Evolutionary conservation across 306 rosid genomes (phyloP).

Genomic region (Acacia acuminata): DNA sequence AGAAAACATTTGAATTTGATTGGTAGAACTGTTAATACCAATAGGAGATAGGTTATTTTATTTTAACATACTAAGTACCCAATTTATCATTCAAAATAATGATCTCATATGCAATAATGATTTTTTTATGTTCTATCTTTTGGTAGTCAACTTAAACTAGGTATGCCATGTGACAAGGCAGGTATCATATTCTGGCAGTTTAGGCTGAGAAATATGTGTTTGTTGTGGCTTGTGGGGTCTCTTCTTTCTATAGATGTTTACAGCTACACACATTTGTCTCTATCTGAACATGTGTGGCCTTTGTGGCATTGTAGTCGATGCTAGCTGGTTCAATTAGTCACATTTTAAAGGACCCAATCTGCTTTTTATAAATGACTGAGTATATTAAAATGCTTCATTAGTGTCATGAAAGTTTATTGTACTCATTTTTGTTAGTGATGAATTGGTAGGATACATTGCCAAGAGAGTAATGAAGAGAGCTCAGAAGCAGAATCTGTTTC

Average conservation of each 20-base stretch:
- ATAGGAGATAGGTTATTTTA: background rate
- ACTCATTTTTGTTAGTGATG: conserved; percentile 35
- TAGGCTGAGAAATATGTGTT: background rate
- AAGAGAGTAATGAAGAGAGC: conserved; percentile 98
- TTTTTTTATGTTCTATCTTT: background rate
- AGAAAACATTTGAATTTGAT: background rate
- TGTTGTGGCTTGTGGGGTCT: conserved; percentile 9
- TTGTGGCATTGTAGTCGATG: conserved; percentile 15
- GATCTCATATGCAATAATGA: background rate
- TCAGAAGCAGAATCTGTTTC: conserved; percentile 92
- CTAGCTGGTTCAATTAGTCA: conserved; percentile 15
- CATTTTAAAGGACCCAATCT: conserved; percentile 7
- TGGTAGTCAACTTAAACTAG: conserved; percentile 3
- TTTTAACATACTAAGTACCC: background rate
- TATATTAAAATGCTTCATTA: conserved; percentile 18
- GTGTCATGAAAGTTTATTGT: conserved; percentile 17
- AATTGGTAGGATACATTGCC: conserved; percentile 76
- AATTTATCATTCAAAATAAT: background rate
- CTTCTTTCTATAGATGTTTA: background rate
- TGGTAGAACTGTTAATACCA: background rate
- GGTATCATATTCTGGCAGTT: background rate
- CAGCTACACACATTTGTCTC: background rate
- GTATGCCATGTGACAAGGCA: background rate
- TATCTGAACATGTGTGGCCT: background rate
- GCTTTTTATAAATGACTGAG: background rate